These are phyloP conservation scores for Lachancea dasiensis DNA, from an alignment of 805 yeast species.

Conservation along the genomic window DNA sequence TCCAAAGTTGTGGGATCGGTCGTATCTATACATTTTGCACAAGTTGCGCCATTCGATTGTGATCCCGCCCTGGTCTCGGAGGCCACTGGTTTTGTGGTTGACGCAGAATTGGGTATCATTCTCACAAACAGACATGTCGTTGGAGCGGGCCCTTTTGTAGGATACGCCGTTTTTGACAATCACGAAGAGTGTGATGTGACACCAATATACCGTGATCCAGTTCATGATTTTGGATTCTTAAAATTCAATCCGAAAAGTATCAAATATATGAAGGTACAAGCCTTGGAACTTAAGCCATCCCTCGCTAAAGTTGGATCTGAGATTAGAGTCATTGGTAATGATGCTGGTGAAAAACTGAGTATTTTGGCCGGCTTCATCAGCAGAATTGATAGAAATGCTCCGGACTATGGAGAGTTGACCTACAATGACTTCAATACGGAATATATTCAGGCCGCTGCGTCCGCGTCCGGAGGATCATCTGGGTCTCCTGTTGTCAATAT, in stretches of 20 bases:
- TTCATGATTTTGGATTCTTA: slow-evolving; percentile 90
- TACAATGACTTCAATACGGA: slow-evolving; percentile 93
- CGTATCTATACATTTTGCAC: slow-evolving; percentile 84
- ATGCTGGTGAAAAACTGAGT: slow-evolving; percentile 89
- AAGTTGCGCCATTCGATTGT: slow-evolving; percentile 80
- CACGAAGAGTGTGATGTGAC: slow-evolving; percentile 87
- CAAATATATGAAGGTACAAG: slow-evolving; percentile 66
- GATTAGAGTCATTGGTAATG: slow-evolving; percentile 92
- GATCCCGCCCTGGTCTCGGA: slow-evolving; percentile 76
- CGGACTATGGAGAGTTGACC: slow-evolving; percentile 82
- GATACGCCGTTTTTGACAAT: slow-evolving; percentile 87
- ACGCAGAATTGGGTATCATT: slow-evolving; percentile 71
- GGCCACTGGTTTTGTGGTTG: slow-evolving; percentile 96
- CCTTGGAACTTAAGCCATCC: slow-evolving; percentile 68
- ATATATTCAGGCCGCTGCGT: slow-evolving; percentile 92
- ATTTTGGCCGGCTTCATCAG: slow-evolving; percentile 76
- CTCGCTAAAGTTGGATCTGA: slow-evolving; percentile 88
- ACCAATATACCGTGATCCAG: slow-evolving; percentile 88
- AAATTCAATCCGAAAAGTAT: slow-evolving; percentile 66
- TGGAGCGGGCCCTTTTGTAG: slow-evolving; percentile 91
- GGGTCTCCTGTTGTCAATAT: slow-evolving; percentile 95
- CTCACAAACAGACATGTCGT: slow-evolving; percentile 92
- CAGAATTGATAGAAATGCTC: slow-evolving; percentile 88
- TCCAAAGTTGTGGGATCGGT: slow-evolving; percentile 77
- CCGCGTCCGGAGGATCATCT: slow-evolving; percentile 92